Evolutionary conservation across 805 yeast species (phyloP).

Genomic region (Metschnikowia aberdeeniae): DNA sequence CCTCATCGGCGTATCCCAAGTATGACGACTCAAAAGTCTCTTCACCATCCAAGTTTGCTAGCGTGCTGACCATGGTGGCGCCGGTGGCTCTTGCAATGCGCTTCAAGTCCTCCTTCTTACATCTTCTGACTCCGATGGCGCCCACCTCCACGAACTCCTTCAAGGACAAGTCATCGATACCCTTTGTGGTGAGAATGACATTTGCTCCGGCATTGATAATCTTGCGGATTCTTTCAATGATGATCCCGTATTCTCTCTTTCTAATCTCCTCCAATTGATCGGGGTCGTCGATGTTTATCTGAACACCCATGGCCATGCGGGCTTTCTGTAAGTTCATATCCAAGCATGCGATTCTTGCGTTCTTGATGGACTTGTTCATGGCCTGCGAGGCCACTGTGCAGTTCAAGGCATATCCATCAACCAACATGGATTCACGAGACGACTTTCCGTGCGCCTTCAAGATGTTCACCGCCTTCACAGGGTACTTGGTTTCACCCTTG

Average conservation of each 20-base stretch:
- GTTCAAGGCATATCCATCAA: constrained; percentile 92
- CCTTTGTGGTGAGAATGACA: constrained; percentile 88
- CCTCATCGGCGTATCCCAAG: constrained; percentile 88
- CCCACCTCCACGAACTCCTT: constrained; percentile 89
- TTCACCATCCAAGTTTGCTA: constrained; percentile 94
- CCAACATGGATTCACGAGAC: constrained; percentile 76
- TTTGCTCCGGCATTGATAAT: constrained; percentile 87
- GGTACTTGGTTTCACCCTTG: constrained; percentile 87
- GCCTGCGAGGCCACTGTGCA: constrained; percentile 98
- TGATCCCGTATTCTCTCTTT: constrained; percentile 81
- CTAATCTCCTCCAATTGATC: constrained; percentile 92
- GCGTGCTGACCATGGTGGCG: constrained; percentile 79
- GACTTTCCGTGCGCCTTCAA: constrained; percentile 97
- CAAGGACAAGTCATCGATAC: constrained; percentile 88
- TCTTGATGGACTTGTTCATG: constrained; percentile 68
- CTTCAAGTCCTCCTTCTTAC: constrained; percentile 93
- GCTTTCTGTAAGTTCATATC: constrained; percentile 94
- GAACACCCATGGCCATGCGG: constrained; percentile 97
- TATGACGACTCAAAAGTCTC: constrained; percentile 83
- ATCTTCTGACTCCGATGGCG: constrained; percentile 93
- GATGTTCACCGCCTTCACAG: constrained; percentile 94
- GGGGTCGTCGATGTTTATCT: constrained; percentile 94
- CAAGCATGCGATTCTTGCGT: constrained; percentile 81
- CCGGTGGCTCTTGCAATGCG: constrained; percentile 98
- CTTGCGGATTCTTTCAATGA: constrained; percentile 76